A percentile compares a stretch with the other conserved stretches of the same genome.
These are phyloP conservation scores for Trichoderma brevicompactum DNA, from an alignment of 2,329 filamentous ascomycete species.

Conservation along the genomic window DNA sequence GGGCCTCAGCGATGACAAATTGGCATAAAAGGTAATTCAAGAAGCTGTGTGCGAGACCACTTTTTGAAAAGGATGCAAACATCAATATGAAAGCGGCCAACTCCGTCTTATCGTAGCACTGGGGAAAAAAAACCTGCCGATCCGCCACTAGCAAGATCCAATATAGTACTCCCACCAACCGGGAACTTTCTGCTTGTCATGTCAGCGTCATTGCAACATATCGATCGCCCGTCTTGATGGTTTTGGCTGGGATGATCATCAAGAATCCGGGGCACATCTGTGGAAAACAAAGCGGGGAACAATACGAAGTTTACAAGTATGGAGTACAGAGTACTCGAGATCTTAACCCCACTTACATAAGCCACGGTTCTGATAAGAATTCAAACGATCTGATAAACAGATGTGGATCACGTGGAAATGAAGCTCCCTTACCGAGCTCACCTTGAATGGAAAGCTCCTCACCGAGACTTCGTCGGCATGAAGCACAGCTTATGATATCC, in stretches of 20 bases:
- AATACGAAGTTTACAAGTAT: no score
- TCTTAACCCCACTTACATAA: not conserved
- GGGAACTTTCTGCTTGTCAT: slow-evolving; percentile 15
- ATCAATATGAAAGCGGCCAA: slow-evolving; percentile 16
- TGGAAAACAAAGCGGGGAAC: slow-evolving; percentile 12
- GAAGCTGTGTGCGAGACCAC: not conserved
- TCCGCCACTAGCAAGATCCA: slow-evolving; percentile 4
- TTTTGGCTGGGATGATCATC: slow-evolving; percentile 18
- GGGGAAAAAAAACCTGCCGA: slow-evolving; percentile 3
- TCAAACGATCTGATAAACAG: slow-evolving; percentile 5
- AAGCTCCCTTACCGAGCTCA: slow-evolving; percentile 20
- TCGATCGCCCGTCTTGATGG: slow-evolving; percentile 20
- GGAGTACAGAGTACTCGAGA: not conserved
- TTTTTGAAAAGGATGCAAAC: not conserved
- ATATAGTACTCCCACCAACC: not conserved
- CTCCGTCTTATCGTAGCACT: not conserved
- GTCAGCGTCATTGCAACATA: slow-evolving; percentile 24
- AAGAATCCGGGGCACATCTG: slow-evolving; percentile 24
- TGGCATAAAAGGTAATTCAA: not conserved
- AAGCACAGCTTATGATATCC: not conserved
- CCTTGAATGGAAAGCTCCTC: slow-evolving; percentile 7
- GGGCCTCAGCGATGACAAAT: not conserved
- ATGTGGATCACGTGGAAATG: slow-evolving; percentile 10
- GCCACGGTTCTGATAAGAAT: not conserved
- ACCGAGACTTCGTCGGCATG: slow-evolving; percentile 13